Base-by-base conservation (phyloP, 768 basidiomycete genomes). In the Solioccasus polychromus region DNA sequence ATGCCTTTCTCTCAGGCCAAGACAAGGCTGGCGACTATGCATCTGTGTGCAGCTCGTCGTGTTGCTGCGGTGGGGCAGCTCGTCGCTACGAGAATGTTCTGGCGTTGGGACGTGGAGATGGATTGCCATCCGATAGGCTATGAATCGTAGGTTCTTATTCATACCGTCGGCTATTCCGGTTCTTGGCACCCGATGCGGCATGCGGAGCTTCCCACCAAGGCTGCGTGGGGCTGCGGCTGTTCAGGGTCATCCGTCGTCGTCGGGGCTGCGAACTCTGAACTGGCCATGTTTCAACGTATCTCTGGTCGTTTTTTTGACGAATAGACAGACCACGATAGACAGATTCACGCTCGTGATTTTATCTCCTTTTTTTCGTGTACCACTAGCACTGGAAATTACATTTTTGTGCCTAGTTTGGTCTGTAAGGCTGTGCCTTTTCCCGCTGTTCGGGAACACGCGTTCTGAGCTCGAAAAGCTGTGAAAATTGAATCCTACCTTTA, bases 381-480 rank as follows among this genome's bases (percentile, higher is more conserved):
- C 11, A 36, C 2, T 34, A 39, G 7, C 28, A 42, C 17, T 14
- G n/a, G n/a, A n/a, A n/a, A n/a, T n/a, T n/a, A n/a, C n/a, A 39
- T 9, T 11, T n/a, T 15, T 24, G 42, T 53, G 40, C 35, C 50
- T 48, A 12, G 39, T 39, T 39, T 45, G 4, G 44, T 39, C 43
- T 34, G 42, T 32, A 30, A 45, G 56, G 64, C 58, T 31, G 54
- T 62, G 51, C 42, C 5, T 28, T 55, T n/a, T 50, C 49, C 54
- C 53, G 48, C 47, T 44, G 22, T 35, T 48, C 51, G 52, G 60
- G 40, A 55, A 58, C 51, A 37, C 41, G 51, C 53, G 64, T 55
- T 63, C 64, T 67, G 66, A 66, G 64, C 48, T 66, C 67, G 66
- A 66, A 66, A 67, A 55, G 63, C 64, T 51, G 57, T 66, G 64